Evolutionary conservation across 2,329 filamentous ascomycete genomes (phyloP).

Genomic region (Penicillium sp.): DNA sequence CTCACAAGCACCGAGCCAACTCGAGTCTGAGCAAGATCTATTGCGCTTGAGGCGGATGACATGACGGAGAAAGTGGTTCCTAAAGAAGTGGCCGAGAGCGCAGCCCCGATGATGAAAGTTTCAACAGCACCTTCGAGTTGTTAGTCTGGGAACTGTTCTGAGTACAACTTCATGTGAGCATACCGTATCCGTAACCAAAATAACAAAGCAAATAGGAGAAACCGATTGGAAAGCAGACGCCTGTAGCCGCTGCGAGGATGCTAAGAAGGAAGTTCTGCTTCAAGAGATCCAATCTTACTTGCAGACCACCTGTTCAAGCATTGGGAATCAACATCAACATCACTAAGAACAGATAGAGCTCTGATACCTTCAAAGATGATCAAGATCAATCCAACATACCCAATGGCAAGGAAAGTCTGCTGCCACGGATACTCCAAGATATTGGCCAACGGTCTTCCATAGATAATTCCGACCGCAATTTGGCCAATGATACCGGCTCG

Average conservation of each 20-base stretch:
- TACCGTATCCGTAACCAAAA: constrained; percentile 46
- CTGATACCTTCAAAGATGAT: constrained; percentile 51
- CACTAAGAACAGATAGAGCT: background rate
- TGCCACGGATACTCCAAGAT: constrained; percentile 49
- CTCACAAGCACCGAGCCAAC: constrained; percentile 50
- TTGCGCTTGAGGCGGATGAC: constrained; percentile 30
- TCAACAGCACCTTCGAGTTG: constrained; percentile 29
- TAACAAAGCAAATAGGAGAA: constrained; percentile 48
- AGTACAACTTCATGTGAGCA: background rate
- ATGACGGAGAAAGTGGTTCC: constrained; percentile 38
- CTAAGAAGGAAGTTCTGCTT: constrained; percentile 49
- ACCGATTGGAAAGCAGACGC: constrained; percentile 51
- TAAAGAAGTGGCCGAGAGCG: constrained; percentile 34
- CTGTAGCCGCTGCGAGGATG: constrained; percentile 45
- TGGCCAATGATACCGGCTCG: constrained; percentile 51
- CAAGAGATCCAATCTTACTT: constrained; percentile 49
- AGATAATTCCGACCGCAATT: constrained; percentile 51
- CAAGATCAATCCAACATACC: constrained; percentile 52
- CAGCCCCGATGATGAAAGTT: constrained; percentile 35
- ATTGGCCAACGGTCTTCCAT: constrained; percentile 49
- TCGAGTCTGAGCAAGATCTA: constrained; percentile 47
- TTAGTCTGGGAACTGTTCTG: constrained; percentile 3
- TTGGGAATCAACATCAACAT: background rate
- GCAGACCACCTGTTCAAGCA: constrained; percentile 44
- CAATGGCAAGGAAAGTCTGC: constrained; percentile 49